These are phyloP conservation scores for Pancytospora philotis DNA, from an alignment of 371 early-diverging fungal genomes.

Conservation along the genomic window DNA sequence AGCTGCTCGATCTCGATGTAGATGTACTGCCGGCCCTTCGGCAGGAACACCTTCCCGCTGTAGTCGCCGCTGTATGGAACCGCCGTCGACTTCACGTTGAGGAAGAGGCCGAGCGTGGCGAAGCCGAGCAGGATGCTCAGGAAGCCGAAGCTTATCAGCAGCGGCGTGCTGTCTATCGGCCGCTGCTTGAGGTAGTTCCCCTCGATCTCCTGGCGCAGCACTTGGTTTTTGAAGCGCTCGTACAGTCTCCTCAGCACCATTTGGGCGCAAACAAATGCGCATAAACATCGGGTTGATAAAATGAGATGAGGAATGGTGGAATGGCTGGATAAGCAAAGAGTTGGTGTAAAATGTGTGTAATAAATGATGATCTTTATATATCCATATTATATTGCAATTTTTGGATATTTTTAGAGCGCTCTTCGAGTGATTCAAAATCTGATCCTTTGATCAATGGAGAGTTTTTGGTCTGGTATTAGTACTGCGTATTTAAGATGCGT, in stretches of 20 bases:
- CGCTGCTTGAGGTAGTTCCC: conserved; percentile 10
- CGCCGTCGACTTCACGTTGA: neutral
- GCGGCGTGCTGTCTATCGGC: neutral
- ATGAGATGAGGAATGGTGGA: no score
- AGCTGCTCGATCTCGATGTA: conserved; percentile 73
- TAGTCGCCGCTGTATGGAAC: neutral
- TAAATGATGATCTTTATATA: no score
- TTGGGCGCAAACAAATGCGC: no score
- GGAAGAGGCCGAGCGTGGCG: neutral
- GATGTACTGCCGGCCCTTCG: conserved; percentile 29
- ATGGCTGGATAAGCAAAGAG: no score
- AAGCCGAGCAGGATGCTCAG: conserved; percentile 1
- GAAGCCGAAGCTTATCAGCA: conserved; percentile 9
- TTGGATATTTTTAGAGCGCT: no score
- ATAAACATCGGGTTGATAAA: no score
- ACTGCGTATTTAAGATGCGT: no score
- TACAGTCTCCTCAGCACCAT: neutral
- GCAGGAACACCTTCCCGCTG: conserved; percentile 13
- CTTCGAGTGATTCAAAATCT: no score
- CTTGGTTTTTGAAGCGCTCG: neutral
- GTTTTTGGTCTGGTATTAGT: no score
- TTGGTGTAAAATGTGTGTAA: no score
- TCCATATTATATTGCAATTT: no score
- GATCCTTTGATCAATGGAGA: no score
- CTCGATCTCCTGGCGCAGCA: conserved; percentile 14